These are phyloP conservation scores for Lasiosphaeris hirsuta DNA, from an alignment of 495 filamentous ascomycete species.

Conservation along the genomic window DNA sequence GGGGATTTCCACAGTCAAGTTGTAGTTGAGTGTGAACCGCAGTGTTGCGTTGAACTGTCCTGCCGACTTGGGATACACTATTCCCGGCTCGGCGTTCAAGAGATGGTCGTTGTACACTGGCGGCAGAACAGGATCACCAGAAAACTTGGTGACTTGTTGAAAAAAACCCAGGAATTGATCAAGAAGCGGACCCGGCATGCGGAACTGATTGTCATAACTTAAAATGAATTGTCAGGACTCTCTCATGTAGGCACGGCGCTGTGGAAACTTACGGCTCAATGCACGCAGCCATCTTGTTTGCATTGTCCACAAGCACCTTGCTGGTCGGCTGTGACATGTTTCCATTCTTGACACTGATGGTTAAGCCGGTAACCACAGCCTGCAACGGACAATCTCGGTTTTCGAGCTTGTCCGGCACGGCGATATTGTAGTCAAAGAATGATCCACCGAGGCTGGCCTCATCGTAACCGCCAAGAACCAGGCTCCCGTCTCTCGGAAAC, in stretches of 20 bases:
- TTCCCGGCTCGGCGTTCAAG: slow-evolving; percentile 18
- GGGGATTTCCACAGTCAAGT: slow-evolving; percentile 13
- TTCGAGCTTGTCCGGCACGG: neutral
- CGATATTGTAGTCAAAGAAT: slow-evolving; percentile 2
- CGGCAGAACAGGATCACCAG: neutral
- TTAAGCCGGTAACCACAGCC: slow-evolving; percentile 7
- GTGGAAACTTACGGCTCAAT: slow-evolving; percentile 18
- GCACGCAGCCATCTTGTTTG: slow-evolving; percentile 13
- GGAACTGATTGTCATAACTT: slow-evolving; percentile 24
- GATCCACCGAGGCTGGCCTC: slow-evolving; percentile 9
- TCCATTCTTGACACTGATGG: neutral
- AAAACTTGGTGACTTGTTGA: neutral
- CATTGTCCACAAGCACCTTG: slow-evolving; percentile 4
- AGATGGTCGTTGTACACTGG: slow-evolving; percentile 9
- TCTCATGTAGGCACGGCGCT: no score
- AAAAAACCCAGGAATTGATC: neutral
- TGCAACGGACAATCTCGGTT: slow-evolving; percentile 17
- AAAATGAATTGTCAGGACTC: no score
- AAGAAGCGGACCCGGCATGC: slow-evolving; percentile 5
- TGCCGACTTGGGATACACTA: slow-evolving; percentile 13
- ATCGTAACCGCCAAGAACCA: slow-evolving; percentile 20
- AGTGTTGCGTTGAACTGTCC: slow-evolving; percentile 15
- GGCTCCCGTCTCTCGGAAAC: slow-evolving; percentile 15
- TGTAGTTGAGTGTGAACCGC: slow-evolving; percentile 15
- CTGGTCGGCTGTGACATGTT: neutral